These are phyloP conservation scores for Skeletonema grethae DNA, from an alignment of 108 stramenopile genomes.

Conservation along the genomic window DNA sequence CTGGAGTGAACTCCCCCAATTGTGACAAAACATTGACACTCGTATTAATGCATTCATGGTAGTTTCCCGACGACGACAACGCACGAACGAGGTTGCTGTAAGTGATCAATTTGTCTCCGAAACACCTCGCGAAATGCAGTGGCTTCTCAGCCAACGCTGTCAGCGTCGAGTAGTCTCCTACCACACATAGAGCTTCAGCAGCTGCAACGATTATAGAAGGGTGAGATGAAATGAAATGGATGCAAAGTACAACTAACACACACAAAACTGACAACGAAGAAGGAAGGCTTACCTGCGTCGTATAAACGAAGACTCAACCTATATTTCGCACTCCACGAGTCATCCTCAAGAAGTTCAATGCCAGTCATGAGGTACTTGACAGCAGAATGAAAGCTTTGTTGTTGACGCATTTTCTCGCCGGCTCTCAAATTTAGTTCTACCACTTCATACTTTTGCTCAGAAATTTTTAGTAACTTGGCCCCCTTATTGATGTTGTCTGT, in stretches of 20 bases:
- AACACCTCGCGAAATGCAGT: constrained; percentile 17
- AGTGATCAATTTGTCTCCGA: constrained; percentile 41
- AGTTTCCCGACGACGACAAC: constrained; percentile 12
- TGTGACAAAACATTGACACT: constrained; percentile 31
- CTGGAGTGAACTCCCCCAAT: constrained; percentile 36
- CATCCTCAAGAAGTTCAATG: constrained; percentile 44
- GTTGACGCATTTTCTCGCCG: constrained; percentile 46
- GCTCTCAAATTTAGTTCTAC: constrained; percentile 53
- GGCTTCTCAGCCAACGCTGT: constrained; percentile 16
- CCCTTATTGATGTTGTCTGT: constrained; percentile 54
- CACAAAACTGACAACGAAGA: neutral
- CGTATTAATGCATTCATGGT: constrained; percentile 26
- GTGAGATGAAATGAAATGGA: neutral
- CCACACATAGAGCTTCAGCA: constrained; percentile 43
- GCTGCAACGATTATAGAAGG: neutral
- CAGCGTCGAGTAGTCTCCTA: constrained; percentile 32
- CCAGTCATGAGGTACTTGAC: constrained; percentile 50
- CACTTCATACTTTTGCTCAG: constrained; percentile 36
- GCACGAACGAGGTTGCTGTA: constrained; percentile 37
- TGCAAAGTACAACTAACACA: too few species aligned
- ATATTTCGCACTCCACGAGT: constrained; percentile 59
- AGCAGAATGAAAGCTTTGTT: constrained; percentile 53
- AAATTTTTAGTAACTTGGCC: constrained; percentile 21
- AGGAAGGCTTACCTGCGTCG: constrained; percentile 33
- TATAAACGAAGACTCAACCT: constrained; percentile 60